Percentiles rank a stretch among this genome's conserved stretches.
Conservation (phyloP, 176 grass and related monocot species). For the Pontederia crassipes region DNA sequence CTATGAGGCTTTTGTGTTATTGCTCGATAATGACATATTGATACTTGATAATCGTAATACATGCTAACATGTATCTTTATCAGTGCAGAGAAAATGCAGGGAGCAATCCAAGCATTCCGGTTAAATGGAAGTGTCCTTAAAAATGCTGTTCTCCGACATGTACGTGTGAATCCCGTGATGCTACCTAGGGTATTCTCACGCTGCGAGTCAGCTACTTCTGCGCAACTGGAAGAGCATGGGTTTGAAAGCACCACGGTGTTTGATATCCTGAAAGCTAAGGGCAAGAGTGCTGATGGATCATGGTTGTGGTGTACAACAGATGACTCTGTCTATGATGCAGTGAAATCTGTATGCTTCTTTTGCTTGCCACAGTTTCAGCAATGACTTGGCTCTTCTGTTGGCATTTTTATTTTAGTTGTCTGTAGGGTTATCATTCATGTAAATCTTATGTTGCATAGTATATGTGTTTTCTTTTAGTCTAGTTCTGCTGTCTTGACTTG, state of each 20-base stretch:
- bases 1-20: too few relatives aligned
- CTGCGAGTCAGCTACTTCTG: slow-evolving; percentile 51
- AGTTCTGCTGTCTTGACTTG: not conserved
- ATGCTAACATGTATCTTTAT: too few relatives aligned
- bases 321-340: slow-evolving; percentile 85
- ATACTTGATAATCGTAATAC: too few relatives aligned
- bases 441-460: not conserved
- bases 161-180: slow-evolving; percentile 37
- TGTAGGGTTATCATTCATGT: not conserved
- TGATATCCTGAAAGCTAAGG: slow-evolving; percentile 74
- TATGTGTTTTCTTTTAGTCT: slow-evolving; percentile 1
- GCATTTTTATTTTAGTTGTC: not conserved
- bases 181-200: slow-evolving; percentile 42
- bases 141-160: slow-evolving; percentile 15
- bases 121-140: too few relatives aligned
- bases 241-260: slow-evolving; percentile 81
- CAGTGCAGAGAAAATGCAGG: too few relatives aligned
- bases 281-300: slow-evolving; percentile 91
- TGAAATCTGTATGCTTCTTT: slow-evolving; percentile 63
- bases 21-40: too few relatives aligned
- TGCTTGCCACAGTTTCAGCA: too few relatives aligned
- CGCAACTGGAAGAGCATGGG: slow-evolving; percentile 60
- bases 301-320: slow-evolving; percentile 97
- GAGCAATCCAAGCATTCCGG: too few relatives aligned
- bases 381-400: not conserved